Evolutionary conservation across 140 eudicot genomes (phyloP), one percentile per base, ranked within the genome.

Genomic region (Artemisia princeps): DNA sequence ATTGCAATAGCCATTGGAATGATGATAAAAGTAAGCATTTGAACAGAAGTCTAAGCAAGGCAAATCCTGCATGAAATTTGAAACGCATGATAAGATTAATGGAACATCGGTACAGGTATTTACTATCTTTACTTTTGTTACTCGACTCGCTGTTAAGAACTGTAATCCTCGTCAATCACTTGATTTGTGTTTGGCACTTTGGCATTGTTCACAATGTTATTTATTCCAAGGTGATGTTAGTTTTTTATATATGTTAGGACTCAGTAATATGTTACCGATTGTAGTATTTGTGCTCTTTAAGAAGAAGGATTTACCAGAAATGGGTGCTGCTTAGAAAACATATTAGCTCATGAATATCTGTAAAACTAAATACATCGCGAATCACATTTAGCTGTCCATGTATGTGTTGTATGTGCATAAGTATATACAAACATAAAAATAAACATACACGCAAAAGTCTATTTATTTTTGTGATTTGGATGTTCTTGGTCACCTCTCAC

Each of bases 61-160:
- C 14, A 48, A 13, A 48, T 48, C 13, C n/a, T 46, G 52, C 52
- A 66, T 57, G 68, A 20, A 65, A 28, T 67, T 40, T 58, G 49
- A 74, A 33, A 74, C 22, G 57, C 53, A 66, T 49, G 68, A 67
- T 15, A 20, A 49, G 24, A 20, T 19, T 74, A 52, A 64, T 17
- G 13, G 17, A 46, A 72, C 50, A 55, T 55, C 52, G 40, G 42
- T 64, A 55, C 71, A 22, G 17, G 56, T 44, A 56, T 70, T 6
- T 63, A 53, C 65, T 13, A 24, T 60, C 68, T 71, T 71, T 60
- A 59, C 74, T 59, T 24, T 59, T 46, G 28, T 28, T 46, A 45
- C 46, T 60, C 20, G 33, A 70, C 51, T 66, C 60, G 30, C 61
- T 5, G 13, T 3, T 8, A 20, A 22, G 14, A 56, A 40, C 15